Conservation (phyloP, 2,329 filamentous ascomycete genomes). For the Alternaria alternata region DNA sequence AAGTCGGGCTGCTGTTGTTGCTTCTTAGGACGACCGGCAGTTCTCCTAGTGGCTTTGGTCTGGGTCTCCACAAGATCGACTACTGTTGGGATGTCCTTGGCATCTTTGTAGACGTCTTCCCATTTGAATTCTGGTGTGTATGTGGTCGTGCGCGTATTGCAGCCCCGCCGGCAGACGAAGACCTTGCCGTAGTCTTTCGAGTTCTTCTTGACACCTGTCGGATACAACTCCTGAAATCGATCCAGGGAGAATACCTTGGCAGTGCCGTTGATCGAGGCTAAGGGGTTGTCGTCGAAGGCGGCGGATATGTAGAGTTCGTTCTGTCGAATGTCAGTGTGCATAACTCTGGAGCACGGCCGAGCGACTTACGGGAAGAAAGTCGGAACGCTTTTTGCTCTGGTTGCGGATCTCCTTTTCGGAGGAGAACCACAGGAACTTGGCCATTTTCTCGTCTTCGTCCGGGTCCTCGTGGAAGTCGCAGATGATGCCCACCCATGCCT, state of each 20-base stretch:
- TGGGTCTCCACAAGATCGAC: slow-evolving; percentile 72
- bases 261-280: slow-evolving; percentile 89
- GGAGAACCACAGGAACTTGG: slow-evolving; percentile 95
- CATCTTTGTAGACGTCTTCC: slow-evolving; percentile 82
- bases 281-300: slow-evolving; percentile 84
- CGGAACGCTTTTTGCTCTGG: slow-evolving; percentile 79
- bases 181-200: slow-evolving; percentile 82
- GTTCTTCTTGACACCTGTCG: slow-evolving; percentile 76
- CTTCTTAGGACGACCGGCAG: slow-evolving; percentile 44
- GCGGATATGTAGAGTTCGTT: slow-evolving; percentile 94
- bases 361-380: slow-evolving; percentile 71
- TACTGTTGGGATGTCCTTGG: slow-evolving; percentile 70
- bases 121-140: slow-evolving; percentile 94
- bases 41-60: slow-evolving; percentile 75
- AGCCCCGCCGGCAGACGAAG: slow-evolving; percentile 88
- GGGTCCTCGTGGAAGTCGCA: slow-evolving; percentile 77
- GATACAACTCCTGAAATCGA: slow-evolving; percentile 73
- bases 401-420: slow-evolving; percentile 89
- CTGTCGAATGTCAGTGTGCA: slow-evolving; percentile 50
- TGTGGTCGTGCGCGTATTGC: slow-evolving; percentile 84
- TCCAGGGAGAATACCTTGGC: slow-evolving; percentile 79
- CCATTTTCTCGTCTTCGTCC: slow-evolving; percentile 70
- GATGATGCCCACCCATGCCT: slow-evolving; percentile 92
- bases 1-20: slow-evolving; percentile 45
- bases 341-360: neutral